A percentile compares a stretch with the other conserved stretches of the same genome.
Conservation (phyloP, 1,284 basidiomycete genomes). For the Cutaneotrichosporon mucoides region DNA sequence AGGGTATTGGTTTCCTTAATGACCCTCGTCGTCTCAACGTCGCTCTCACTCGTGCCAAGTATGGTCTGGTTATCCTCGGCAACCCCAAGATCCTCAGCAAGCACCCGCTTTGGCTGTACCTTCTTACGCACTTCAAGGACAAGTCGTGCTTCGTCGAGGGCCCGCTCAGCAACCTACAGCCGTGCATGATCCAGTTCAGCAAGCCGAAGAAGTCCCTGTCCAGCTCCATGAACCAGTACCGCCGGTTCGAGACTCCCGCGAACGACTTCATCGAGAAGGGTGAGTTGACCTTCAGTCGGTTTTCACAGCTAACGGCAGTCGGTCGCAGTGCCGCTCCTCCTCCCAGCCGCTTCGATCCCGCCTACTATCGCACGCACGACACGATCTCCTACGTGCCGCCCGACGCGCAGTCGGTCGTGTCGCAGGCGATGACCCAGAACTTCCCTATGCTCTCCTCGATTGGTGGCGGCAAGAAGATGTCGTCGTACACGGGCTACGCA, state of each 20-base stretch:
- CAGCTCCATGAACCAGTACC: conserved; percentile 85
- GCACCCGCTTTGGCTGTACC: conserved; percentile 98
- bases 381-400: conserved; percentile 90
- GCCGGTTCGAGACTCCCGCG: conserved; percentile 69
- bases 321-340: conserved; percentile 59
- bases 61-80: conserved; percentile 94
- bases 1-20: conserved; percentile 98
- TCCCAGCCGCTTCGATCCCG: conserved; percentile 84
- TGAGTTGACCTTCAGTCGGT: conserved; percentile 10
- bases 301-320: neutral
- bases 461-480: conserved; percentile 53
- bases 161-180: conserved; percentile 89
- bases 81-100: conserved; percentile 99
- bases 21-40: conserved; percentile 96
- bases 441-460: conserved; percentile 62
- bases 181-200: conserved; percentile 98
- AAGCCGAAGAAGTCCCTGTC: conserved; percentile 80
- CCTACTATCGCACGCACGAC: conserved; percentile 94
- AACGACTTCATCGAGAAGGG: conserved; percentile 58
- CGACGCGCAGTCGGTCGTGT: conserved; percentile 87
- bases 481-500: conserved; percentile 71
- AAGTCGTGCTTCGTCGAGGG: conserved; percentile 92
- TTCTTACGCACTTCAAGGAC: conserved; percentile 98
- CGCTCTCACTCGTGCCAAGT: conserved; percentile 94
- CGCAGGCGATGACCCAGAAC: conserved; percentile 82